Conservation (phyloP, 2,329 filamentous ascomycete genomes). For the Epichloe gansuensis region DNA sequence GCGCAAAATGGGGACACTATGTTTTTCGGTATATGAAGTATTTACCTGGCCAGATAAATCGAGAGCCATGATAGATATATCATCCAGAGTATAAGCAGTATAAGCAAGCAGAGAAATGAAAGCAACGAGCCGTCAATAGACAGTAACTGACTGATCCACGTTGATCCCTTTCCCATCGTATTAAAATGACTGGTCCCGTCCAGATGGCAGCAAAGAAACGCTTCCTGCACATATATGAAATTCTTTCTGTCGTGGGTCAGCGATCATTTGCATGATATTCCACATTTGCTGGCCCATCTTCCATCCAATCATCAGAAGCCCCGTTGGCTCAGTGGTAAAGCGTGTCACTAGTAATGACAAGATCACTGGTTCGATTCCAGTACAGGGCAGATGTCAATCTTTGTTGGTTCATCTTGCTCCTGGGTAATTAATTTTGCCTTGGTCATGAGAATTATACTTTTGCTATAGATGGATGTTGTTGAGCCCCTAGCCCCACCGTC, state of each 20-base stretch:
- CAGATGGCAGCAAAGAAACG: neutral
- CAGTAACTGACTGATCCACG: no score
- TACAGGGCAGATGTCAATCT: conserved; percentile 14
- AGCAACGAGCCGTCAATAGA: no score
- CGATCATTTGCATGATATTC: neutral
- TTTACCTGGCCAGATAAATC: conserved; percentile 2
- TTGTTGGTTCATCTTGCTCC: neutral
- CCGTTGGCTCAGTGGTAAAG: conserved; percentile 25
- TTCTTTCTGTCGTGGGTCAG: neutral
- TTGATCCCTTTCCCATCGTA: neutral
- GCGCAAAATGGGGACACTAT: conserved; percentile 21
- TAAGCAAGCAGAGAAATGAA: neutral
- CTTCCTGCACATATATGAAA: neutral
- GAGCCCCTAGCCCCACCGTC: no score
- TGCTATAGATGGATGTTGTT: no score
- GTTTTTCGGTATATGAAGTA: conserved; percentile 23
- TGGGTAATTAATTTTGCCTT: neutral
- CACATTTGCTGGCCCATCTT: neutral
- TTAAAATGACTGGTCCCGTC: no score
- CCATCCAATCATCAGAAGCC: conserved; percentile 8
- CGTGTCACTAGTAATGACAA: conserved; percentile 26
- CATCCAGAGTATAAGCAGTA: no score
- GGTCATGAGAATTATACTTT: no score
- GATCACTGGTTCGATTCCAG: conserved; percentile 25
- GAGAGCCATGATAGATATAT: no score